These are phyloP conservation scores for Aspergillus caelatus DNA, from an alignment of 2,329 filamentous ascomycete species.

Conservation along the genomic window DNA sequence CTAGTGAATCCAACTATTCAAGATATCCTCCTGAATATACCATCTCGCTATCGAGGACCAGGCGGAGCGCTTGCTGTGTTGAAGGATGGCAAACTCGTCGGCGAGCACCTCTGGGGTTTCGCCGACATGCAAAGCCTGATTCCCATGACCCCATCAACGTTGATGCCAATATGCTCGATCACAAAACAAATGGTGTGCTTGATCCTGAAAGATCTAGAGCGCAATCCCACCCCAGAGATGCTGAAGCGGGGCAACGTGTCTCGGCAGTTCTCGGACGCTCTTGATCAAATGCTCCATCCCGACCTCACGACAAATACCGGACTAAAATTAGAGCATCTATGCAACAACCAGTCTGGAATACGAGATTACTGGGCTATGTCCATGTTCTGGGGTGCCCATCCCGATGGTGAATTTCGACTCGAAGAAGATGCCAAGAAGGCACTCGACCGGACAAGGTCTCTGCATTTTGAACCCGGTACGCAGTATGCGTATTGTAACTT, in stretches of 20 bases:
- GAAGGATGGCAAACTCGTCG: constrained; percentile 46
- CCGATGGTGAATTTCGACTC: constrained; percentile 45
- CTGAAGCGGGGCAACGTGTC: constrained; percentile 30
- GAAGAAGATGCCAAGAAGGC: constrained; percentile 30
- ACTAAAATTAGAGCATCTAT: constrained; percentile 42
- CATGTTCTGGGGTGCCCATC: constrained; percentile 46
- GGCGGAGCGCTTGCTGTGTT: constrained; percentile 48
- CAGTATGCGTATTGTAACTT: constrained; percentile 50
- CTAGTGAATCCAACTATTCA: constrained; percentile 7
- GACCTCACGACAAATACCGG: constrained; percentile 29
- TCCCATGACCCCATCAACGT: constrained; percentile 39
- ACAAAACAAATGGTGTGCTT: constrained; percentile 51
- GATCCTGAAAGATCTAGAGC: constrained; percentile 38
- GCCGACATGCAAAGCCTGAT: constrained; percentile 45
- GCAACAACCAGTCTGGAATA: constrained; percentile 48
- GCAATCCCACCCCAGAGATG: constrained; percentile 35
- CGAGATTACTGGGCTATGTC: constrained; percentile 52
- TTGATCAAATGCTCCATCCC: constrained; percentile 28
- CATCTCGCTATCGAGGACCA: constrained; percentile 38
- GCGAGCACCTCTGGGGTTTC: constrained; percentile 47
- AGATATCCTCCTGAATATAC: constrained; percentile 21
- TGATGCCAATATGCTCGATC: constrained; percentile 52
- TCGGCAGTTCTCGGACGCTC: constrained; percentile 33
- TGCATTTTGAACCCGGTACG: constrained; percentile 49
- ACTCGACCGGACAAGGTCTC: constrained; percentile 35